A percentile compares a stretch with the other conserved stretches of the same genome.
Evolutionary conservation across 768 basidiomycete genomes (phyloP).

Genomic region (Gloeopeniophorella convolvens): DNA sequence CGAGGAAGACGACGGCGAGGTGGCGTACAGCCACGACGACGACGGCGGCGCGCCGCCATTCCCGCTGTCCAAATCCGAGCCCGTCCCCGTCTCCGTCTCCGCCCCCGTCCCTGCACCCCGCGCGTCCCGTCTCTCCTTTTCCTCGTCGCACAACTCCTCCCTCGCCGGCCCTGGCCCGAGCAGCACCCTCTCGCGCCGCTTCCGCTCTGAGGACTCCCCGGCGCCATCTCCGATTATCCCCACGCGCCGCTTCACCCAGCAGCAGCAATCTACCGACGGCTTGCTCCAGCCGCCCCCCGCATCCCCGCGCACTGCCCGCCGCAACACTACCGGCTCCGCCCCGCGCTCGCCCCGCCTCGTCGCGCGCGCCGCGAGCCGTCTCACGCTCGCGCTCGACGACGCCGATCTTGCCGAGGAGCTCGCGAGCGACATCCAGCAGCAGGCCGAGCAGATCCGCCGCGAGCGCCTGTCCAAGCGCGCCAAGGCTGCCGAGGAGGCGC

Average conservation of each 20-base stretch:
- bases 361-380: constrained; percentile 24
- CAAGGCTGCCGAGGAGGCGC: constrained; percentile 45
- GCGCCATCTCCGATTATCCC: constrained; percentile 23
- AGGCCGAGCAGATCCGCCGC: constrained; percentile 79
- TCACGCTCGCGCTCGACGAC: constrained; percentile 33
- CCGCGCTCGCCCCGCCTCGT: constrained; percentile 14
- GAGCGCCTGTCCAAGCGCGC: constrained; percentile 71
- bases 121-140: constrained; percentile 9
- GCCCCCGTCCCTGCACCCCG: not conserved
- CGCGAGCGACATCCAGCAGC: constrained; percentile 77
- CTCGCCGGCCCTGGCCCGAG: constrained; percentile 17
- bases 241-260: constrained; percentile 17
- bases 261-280: constrained; percentile 34
- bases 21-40: not conserved
- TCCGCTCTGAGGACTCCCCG: constrained; percentile 22
- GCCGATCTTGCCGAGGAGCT: constrained; percentile 46
- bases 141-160: constrained; percentile 14
- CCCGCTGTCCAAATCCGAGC: constrained; percentile 9
- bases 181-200: constrained; percentile 8
- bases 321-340: constrained; percentile 65
- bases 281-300: constrained; percentile 47
- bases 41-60: not conserved
- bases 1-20: constrained; percentile 11
- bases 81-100: not conserved
- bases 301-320: constrained; percentile 42